Percentiles rank a stretch among this genome's conserved stretches.
Evolutionary conservation across 139 green algal species (phyloP).

Genomic region (Marvania coccoides): DNA sequence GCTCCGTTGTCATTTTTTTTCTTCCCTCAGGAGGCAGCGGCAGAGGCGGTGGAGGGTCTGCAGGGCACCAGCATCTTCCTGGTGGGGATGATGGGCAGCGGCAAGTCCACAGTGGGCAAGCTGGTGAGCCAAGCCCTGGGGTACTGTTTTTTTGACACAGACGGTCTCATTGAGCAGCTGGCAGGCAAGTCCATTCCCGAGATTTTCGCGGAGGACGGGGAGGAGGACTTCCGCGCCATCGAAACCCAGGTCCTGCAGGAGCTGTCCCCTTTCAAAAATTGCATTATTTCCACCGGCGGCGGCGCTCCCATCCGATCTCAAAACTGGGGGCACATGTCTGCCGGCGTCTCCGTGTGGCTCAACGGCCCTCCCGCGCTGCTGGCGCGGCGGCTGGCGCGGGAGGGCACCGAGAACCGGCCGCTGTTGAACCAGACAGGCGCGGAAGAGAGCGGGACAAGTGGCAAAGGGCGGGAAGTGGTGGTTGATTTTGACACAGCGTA

Average conservation of each 20-base stretch:
- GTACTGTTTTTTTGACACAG: slow-evolving; percentile 84
- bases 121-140: slow-evolving; percentile 35
- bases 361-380: slow-evolving; percentile 58
- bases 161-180: slow-evolving; percentile 64
- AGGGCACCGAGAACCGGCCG: slow-evolving; percentile 63
- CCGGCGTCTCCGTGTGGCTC: slow-evolving; percentile 77
- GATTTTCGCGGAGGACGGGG: slow-evolving; percentile 77
- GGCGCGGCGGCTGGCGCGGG: slow-evolving; percentile 46
- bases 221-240: slow-evolving; percentile 76
- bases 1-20: no score
- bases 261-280: slow-evolving; percentile 66
- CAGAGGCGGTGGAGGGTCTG: slow-evolving; percentile 42
- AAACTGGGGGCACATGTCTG: slow-evolving; percentile 89
- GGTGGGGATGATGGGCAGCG: slow-evolving; percentile 87
- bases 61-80: slow-evolving; percentile 75
- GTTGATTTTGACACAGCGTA: slow-evolving; percentile 19
- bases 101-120: slow-evolving; percentile 54
- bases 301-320: slow-evolving; percentile 54
- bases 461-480: background rate
- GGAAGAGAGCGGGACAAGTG: background rate
- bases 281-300: slow-evolving; percentile 78
- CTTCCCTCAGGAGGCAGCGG: slow-evolving; percentile 36
- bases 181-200: slow-evolving; percentile 45
- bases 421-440: slow-evolving; percentile 34
- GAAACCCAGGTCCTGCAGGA: slow-evolving; percentile 65